phyloP scores from a whole-genome alignment of 2,329 filamentous ascomycete genomes.

The Cladorrhinum sp. region DNA sequence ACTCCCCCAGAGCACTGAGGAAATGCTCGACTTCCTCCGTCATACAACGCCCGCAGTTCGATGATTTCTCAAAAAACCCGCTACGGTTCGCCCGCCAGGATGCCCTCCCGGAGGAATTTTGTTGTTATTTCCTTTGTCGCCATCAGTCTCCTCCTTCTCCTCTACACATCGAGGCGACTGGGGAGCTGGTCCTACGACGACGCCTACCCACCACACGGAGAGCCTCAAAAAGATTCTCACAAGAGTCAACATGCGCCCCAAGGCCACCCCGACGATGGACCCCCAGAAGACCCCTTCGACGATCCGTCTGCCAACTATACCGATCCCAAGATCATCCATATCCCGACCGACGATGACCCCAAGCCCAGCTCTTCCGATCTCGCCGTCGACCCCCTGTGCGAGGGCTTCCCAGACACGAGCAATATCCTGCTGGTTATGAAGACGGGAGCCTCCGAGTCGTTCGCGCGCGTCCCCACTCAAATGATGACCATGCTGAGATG shows the following conservation, averaged over 20 bases:
- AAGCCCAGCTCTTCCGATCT: not conserved
- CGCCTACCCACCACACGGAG: conserved; percentile 25
- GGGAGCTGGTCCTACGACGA: conserved; percentile 31
- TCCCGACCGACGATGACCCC: not conserved
- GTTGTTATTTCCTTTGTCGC: conserved; percentile 29
- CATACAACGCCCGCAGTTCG: not conserved
- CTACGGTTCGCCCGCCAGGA: conserved; percentile 21
- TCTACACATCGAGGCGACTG: conserved; percentile 35
- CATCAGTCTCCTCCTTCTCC: conserved; percentile 32
- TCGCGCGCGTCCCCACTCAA: conserved; percentile 51
- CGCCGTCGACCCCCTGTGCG: conserved; percentile 34
- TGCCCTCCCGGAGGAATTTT: conserved; percentile 32
- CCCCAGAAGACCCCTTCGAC: not conserved
- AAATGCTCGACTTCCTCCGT: not conserved
- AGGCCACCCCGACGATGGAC: not conserved
- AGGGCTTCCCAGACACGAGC: conserved; percentile 25
- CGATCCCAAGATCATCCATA: conserved; percentile 6
- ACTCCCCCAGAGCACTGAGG: no score
- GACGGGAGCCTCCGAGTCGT: conserved; percentile 55
- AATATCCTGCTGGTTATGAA: conserved; percentile 49
- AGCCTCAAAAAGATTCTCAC: conserved; percentile 15
- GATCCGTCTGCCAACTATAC: conserved; percentile 1
- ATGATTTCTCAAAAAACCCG: conserved; percentile 13
- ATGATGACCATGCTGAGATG: conserved; percentile 48
- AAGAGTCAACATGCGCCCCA: conserved; percentile 22